phyloP scores from a whole-genome alignment of 192 early-diverging fungal genomes.

The Mortierella antarctica region DNA sequence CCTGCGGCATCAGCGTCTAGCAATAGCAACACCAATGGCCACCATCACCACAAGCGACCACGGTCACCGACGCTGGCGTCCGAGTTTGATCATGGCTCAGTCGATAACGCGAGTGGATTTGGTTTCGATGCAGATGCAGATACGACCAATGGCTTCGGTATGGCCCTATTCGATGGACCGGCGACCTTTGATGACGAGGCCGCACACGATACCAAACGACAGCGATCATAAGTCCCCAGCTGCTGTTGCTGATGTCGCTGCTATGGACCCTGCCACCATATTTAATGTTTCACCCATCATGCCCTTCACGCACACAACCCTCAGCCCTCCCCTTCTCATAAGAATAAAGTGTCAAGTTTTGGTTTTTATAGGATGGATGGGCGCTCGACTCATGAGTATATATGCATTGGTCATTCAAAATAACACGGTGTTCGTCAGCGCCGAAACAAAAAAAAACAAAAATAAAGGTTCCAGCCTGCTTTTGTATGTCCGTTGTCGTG shows the following conservation, averaged over 20 bases:
- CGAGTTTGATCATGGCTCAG: constrained; percentile 28
- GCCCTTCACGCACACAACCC: too few species aligned
- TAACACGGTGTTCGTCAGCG: too few species aligned
- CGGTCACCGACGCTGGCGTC: constrained; percentile 31
- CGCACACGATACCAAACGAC: constrained; percentile 31
- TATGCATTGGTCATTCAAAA: too few species aligned
- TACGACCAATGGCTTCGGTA: constrained; percentile 36
- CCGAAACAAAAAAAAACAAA: too few species aligned
- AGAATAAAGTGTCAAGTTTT: too few species aligned
- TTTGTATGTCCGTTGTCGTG: too few species aligned
- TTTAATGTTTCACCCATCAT: too few species aligned
- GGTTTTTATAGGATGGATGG: too few species aligned
- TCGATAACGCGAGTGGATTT: not conserved
- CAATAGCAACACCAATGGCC: constrained; percentile 27
- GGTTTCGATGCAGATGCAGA: constrained; percentile 45
- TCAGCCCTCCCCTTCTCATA: too few species aligned
- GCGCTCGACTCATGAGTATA: too few species aligned
- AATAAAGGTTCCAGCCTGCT: too few species aligned
- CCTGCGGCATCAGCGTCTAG: not conserved
- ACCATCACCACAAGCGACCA: constrained; percentile 24
- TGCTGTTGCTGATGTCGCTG: not conserved
- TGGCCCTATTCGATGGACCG: constrained; percentile 49
- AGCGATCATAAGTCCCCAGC: constrained; percentile 22
- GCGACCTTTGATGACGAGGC: constrained; percentile 47
- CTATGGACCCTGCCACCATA: not conserved